Conservation (phyloP, 352 stramenopile genomes). For the Blastocystis sp. region DNA sequence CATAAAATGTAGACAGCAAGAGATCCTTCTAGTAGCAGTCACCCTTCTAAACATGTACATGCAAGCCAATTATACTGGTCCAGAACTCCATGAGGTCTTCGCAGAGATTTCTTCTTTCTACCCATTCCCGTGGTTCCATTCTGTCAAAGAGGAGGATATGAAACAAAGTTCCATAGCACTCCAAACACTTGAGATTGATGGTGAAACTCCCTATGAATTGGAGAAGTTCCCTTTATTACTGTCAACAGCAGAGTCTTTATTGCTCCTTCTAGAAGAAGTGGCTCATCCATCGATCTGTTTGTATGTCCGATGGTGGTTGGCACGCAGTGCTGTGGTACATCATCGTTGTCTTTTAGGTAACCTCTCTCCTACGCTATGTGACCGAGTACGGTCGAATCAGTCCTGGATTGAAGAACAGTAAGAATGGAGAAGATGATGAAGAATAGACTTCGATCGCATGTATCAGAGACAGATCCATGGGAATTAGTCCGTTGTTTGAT, state of each 20-base stretch:
- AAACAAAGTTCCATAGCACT: neutral
- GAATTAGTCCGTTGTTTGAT: neutral
- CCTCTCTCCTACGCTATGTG: neutral
- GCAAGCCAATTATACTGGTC: conserved; percentile 59
- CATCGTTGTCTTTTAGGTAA: conserved; percentile 27
- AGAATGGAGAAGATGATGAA: neutral
- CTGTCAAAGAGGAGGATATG: neutral
- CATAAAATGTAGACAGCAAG: conserved; percentile 4
- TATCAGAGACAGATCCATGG: neutral
- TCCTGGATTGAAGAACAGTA: neutral
- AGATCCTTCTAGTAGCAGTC: conserved; percentile 51
- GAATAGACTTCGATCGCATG: neutral
- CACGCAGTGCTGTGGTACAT: neutral
- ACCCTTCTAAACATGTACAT: conserved; percentile 58
- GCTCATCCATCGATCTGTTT: neutral
- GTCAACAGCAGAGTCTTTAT: neutral
- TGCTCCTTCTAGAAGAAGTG: neutral
- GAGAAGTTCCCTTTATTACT: conserved; percentile 36
- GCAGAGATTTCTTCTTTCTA: conserved; percentile 1
- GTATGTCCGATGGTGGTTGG: neutral
- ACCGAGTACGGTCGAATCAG: neutral
- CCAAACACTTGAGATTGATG: conserved; percentile 30
- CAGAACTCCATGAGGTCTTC: conserved; percentile 7
- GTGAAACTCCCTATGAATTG: conserved; percentile 17
- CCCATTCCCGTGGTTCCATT: conserved; percentile 53